Evolutionary conservation across 495 filamentous ascomycete species (phyloP), one percentile per base, ranked within the genome.

Genomic region (Rhypophila decipiens): DNA sequence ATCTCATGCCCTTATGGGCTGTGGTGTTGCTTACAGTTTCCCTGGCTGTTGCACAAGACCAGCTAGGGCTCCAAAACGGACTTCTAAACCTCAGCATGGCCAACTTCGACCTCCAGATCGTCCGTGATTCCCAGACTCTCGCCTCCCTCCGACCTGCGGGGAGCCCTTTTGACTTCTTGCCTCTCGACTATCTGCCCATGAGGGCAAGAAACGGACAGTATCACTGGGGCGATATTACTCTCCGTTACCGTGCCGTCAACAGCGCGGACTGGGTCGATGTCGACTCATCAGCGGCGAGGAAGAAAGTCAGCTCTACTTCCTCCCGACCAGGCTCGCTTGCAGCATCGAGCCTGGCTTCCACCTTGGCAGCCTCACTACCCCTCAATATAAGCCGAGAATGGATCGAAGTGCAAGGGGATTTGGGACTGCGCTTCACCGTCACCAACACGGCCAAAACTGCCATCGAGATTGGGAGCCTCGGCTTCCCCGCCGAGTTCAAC

Each of bases 401-500:
- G 74, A 43, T 62, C 13, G 58, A 70, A 9, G 44, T 64, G 1
- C 54, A 58, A 1, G 71, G 72, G 4, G 74, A 78, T 42, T 53
- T 78, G 4, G 68, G 51, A 4, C 50, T 78, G 33, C 60, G 60
- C 40, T 72, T 76, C 52, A 75, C 67, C 3, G 40, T 78, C n/a
- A 59, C 49, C 17, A 79, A 79, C 53, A 47, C 52, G 5, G 65
- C 47, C 13, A 47, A 46, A 1, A 44, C 57, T 1, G 38, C 60
- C 2, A 41, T 78, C 2, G 75, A 79, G 37, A 52, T 79, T 12
- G 76, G 76, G 9, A 69, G 70, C 41, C 58, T 79, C 2, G 76
- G 76, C 0, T 70, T 78, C 41, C 75, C 76, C 0, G 64, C 72
- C 37, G 72, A 75, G 54, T 74, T 76, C 63, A 78, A 78, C 56